These are phyloP conservation scores for Neurospora sp. DNA, from an alignment of 495 filamentous ascomycete species.

Conservation along the genomic window DNA sequence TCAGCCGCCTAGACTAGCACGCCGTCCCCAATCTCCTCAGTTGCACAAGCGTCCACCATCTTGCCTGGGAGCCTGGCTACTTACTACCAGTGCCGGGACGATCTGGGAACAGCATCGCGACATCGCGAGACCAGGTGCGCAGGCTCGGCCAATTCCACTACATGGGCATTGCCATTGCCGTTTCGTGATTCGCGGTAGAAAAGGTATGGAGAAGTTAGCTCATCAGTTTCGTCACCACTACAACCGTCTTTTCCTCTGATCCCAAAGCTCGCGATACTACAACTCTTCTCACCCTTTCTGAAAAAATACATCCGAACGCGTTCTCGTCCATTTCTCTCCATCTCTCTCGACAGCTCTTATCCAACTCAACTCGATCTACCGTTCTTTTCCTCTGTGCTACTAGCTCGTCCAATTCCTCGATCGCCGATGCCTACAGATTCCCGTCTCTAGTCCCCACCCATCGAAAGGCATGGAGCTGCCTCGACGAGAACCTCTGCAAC, in stretches of 20 bases:
- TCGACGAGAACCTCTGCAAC: background rate
- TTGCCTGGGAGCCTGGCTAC: background rate
- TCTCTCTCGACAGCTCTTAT: background rate
- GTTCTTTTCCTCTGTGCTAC: background rate
- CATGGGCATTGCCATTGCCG: background rate
- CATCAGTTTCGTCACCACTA: background rate
- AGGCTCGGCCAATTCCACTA: background rate
- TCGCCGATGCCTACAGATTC: background rate
- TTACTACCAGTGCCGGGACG: background rate
- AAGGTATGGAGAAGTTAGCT: background rate
- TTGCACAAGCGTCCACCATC: background rate
- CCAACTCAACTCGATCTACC: background rate
- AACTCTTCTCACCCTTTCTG: background rate
- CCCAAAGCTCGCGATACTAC: background rate
- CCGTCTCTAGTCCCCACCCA: background rate
- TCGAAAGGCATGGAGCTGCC: background rate
- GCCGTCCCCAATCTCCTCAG: background rate
- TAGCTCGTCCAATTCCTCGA: background rate
- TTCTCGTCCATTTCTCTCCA: background rate
- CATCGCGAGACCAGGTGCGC: background rate
- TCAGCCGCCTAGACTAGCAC: background rate
- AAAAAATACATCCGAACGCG: background rate
- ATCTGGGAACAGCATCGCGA: background rate
- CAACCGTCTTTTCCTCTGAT: background rate
- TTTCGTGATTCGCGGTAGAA: background rate